These are phyloP conservation scores for Phaeosphaeriaceae sp. DNA, from an alignment of 2,329 filamentous ascomycete species.

Conservation along the genomic window DNA sequence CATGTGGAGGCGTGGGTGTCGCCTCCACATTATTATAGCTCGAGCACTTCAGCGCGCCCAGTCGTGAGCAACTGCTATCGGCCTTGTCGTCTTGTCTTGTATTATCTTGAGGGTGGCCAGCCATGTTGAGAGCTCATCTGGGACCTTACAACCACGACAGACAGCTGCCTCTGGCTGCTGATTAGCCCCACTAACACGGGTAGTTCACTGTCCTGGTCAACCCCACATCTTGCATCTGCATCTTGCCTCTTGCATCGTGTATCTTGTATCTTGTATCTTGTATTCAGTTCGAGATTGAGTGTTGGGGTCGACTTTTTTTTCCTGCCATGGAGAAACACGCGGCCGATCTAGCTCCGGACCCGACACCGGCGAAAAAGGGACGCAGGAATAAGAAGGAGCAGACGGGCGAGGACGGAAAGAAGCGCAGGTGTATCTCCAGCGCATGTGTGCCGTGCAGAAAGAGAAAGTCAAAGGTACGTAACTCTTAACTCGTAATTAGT, in stretches of 20 bases:
- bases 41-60: constrained; percentile 15
- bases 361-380: constrained; percentile 37
- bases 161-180: constrained; percentile 21
- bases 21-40: neutral
- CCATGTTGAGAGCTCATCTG: constrained; percentile 23
- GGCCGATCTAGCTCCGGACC: constrained; percentile 13
- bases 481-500: too few species aligned
- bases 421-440: constrained; percentile 52
- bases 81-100: neutral
- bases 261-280: too few species aligned
- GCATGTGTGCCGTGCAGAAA: constrained; percentile 50
- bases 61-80: constrained; percentile 13
- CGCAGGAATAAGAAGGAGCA: constrained; percentile 44
- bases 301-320: too few species aligned
- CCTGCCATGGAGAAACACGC: constrained; percentile 22
- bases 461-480: constrained; percentile 50
- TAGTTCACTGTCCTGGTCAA: neutral
- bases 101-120: constrained; percentile 4
- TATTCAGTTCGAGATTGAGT: too few species aligned
- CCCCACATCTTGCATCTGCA: constrained; percentile 6
- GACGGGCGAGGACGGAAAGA: constrained; percentile 50
- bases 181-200: constrained; percentile 22
- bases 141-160: constrained; percentile 18
- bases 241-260: too few species aligned
- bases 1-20: constrained; percentile 2